Conservation (phyloP, 148 eudicot species). For the Persicaria maculosa region DNA sequence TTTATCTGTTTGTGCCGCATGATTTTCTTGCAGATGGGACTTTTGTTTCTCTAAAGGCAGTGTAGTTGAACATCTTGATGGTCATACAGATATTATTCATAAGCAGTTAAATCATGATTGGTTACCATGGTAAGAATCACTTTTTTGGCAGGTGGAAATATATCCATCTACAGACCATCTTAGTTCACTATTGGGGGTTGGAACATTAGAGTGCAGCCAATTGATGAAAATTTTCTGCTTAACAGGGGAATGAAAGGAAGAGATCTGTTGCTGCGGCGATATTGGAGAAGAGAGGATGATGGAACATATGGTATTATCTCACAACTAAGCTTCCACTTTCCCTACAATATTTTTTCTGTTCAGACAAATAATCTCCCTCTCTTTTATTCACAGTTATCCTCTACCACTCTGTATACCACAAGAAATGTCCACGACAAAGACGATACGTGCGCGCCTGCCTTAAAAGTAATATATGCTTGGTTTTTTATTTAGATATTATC, state of each 20-base stretch:
- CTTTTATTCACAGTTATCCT: slow-evolving; percentile 44
- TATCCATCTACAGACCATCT: neutral
- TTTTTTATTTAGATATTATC: neutral
- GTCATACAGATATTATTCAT: slow-evolving; percentile 68
- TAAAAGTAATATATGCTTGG: slow-evolving; percentile 57
- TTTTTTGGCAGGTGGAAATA: neutral
- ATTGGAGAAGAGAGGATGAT: slow-evolving; percentile 82
- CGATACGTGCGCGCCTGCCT: slow-evolving; percentile 63
- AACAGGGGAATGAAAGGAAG: slow-evolving; percentile 61
- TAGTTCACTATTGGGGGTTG: neutral
- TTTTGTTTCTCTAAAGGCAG: slow-evolving; percentile 51
- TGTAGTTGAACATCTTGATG: slow-evolving; percentile 67
- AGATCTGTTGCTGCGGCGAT: slow-evolving; percentile 54
- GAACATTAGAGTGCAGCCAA: neutral
- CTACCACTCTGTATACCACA: slow-evolving; percentile 62
- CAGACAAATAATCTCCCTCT: neutral
- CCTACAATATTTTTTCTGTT: neutral
- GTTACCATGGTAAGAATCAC: slow-evolving; percentile 50
- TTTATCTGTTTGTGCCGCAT: slow-evolving; percentile 1
- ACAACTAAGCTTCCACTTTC: neutral
- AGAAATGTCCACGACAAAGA: slow-evolving; percentile 50
- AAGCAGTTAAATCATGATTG: slow-evolving; percentile 45
- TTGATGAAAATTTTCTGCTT: slow-evolving; percentile 5
- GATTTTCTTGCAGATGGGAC: slow-evolving; percentile 55
- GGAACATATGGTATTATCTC: slow-evolving; percentile 54